Evolutionary conservation across 139 green algal genomes (phyloP), one percentile per base, ranked within the genome.

Genomic region (Ettlia oleoabundans): DNA sequence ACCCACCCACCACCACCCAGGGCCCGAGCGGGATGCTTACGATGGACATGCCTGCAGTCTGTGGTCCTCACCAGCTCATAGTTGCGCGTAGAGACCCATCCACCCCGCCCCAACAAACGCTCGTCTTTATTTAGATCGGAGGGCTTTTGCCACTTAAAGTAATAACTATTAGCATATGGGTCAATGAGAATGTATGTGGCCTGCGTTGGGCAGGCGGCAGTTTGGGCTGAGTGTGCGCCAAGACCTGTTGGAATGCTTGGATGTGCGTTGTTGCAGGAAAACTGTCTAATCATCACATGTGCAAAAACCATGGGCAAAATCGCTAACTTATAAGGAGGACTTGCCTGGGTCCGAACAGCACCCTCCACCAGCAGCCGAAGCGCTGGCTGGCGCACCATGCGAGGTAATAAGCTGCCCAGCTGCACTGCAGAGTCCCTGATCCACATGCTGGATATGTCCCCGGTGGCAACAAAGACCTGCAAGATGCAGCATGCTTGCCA

Each of bases 101-200:
- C 90, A 37, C 87, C 88, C 19, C 91, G 69, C 1, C 88, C 88
- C 3, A 88, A 41, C 22, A 51, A 18, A 3, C 84, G 69, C 24
- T 92, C 90, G 8, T 76, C 40, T 65, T 90, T 89, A 15, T 21
- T 30, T 19, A 88, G 33, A 18, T 21, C 72, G 1, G 47, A 37
- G 0, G 78, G 40, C 1, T 18, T 40, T 13, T 80, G 72, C 84
- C 89, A 93, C 7, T 80, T 28, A 0, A 72, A 78, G 40, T 87
- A 87, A 67, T 89, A 94, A 0, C 85, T 71, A 52, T 94, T 94
- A n/a, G 90, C 90, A 69, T 87, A 94, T 0, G 89, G 87, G 61
- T 94, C 90, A 52, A 91, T 85, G 22, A 92, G n/a, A 61, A 93
- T 92, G 70, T 89, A 93, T 79, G 85, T 92, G 21, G 90, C 82